Percentiles rank a stretch among this genome's conserved stretches.
Conservation (phyloP, 768 basidiomycete species). For the Termitomyces sp. region DNA sequence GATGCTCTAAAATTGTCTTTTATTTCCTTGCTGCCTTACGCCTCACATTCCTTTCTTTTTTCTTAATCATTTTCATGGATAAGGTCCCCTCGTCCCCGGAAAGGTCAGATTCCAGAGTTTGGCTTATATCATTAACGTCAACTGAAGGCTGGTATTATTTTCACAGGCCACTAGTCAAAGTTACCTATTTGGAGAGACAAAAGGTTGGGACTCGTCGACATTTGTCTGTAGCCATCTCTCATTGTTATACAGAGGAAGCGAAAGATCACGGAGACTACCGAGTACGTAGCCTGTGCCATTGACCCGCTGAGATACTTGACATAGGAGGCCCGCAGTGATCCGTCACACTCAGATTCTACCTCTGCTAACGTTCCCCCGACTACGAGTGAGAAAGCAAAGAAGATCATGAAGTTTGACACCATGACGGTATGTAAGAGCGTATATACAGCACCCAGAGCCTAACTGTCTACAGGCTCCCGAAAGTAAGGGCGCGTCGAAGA, state of each 20-base stretch:
- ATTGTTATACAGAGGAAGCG: slow-evolving; percentile 23
- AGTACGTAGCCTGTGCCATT: slow-evolving; percentile 12
- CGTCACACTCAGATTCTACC: slow-evolving; percentile 3
- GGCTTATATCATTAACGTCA: neutral
- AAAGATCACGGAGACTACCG: slow-evolving; percentile 15
- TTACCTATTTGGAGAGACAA: slow-evolving; percentile 32
- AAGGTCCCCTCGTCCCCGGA: slow-evolving; percentile 12
- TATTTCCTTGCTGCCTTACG: neutral
- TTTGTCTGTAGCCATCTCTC: slow-evolving; percentile 2
- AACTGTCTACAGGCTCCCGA: slow-evolving; percentile 15
- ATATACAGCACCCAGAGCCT: neutral
- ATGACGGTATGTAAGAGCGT: slow-evolving; percentile 7
- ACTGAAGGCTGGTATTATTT: neutral
- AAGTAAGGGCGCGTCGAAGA: slow-evolving; percentile 19
- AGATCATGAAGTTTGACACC: neutral
- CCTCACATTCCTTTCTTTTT: slow-evolving; percentile 16
- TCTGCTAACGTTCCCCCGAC: neutral
- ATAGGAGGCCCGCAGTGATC: slow-evolving; percentile 10
- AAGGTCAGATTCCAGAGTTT: slow-evolving; percentile 10
- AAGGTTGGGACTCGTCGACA: slow-evolving; percentile 23
- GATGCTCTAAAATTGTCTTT: neutral
- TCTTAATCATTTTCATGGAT: slow-evolving; percentile 9
- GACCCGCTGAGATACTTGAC: neutral
- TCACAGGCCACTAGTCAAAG: slow-evolving; percentile 19
- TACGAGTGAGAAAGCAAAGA: neutral